These are phyloP conservation scores for Pyrenophora teres DNA, from an alignment of 2,329 filamentous ascomycete species.

Conservation along the genomic window DNA sequence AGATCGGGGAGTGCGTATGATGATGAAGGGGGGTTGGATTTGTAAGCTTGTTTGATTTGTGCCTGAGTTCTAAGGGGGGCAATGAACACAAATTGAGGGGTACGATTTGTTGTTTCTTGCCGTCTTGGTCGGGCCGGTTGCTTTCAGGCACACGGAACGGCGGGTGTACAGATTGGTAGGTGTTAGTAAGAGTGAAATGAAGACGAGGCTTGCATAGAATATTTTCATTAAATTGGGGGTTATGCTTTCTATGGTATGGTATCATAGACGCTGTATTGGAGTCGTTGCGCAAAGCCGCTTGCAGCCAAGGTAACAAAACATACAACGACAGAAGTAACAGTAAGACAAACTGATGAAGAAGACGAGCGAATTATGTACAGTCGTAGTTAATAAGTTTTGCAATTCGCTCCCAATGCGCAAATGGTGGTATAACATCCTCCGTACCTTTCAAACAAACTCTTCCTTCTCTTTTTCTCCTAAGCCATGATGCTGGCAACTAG, in stretches of 20 bases:
- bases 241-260: conserved; percentile 1
- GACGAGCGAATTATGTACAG: conserved; percentile 23
- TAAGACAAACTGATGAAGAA: neutral
- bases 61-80: too few species aligned
- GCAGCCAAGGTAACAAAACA: conserved; percentile 7
- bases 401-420: conserved; percentile 18
- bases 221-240: neutral
- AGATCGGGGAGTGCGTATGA: too few species aligned
- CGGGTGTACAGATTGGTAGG: neutral
- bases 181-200: too few species aligned
- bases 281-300: conserved; percentile 6
- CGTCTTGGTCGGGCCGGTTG: too few species aligned
- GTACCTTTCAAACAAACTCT: neutral
- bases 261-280: conserved; percentile 4
- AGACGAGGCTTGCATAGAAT: neutral
- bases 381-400: conserved; percentile 16
- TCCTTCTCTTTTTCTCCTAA: neutral
- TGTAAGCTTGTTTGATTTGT: too few species aligned
- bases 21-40: too few species aligned
- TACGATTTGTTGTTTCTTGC: too few species aligned
- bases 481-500: conserved; percentile 41
- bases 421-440: conserved; percentile 14
- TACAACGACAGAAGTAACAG: neutral
- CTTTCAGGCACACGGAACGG: too few species aligned
- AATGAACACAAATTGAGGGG: too few species aligned